phyloP scores from a whole-genome alignment of 1,139 yeast genomes.

The Kodamaea anthophila region DNA sequence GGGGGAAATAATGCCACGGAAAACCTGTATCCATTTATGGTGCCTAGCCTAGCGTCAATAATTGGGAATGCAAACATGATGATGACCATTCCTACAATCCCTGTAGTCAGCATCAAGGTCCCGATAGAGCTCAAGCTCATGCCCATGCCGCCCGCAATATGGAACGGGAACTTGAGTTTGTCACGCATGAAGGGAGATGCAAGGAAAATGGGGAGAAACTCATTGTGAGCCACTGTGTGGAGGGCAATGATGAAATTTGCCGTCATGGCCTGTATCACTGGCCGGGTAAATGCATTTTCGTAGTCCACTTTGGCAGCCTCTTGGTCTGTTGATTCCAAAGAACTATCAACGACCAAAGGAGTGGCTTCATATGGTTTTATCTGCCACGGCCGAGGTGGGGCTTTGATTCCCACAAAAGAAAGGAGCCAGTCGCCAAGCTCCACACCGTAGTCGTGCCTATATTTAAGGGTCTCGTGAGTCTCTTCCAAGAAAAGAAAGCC shows the following conservation, averaged over 20 bases:
- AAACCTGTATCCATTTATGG: conserved; percentile 39
- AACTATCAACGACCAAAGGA: conserved; percentile 3
- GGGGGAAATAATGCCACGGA: conserved; percentile 41
- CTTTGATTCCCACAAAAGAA: conserved; percentile 24
- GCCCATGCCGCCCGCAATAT: conserved; percentile 46
- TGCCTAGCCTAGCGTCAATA: conserved; percentile 44
- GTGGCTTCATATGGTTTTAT: conserved; percentile 3
- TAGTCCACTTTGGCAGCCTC: conserved; percentile 10
- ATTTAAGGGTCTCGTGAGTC: conserved; percentile 42
- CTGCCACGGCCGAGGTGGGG: conserved; percentile 32
- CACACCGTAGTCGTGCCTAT: conserved; percentile 44
- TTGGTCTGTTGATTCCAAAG: conserved; percentile 2
- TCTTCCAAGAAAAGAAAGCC: conserved; percentile 57
- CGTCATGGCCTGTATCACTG: conserved; percentile 35
- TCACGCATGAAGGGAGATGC: conserved; percentile 40
- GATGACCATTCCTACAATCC: conserved; percentile 48
- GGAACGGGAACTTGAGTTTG: conserved; percentile 40
- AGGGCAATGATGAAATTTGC: conserved; percentile 41
- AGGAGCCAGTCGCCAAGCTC: conserved; percentile 46
- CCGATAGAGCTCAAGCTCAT: conserved; percentile 37
- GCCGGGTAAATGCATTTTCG: conserved; percentile 24
- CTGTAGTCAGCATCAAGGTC: conserved; percentile 47
- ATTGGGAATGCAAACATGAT: conserved; percentile 49
- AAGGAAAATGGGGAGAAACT: conserved; percentile 54
- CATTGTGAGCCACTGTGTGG: conserved; percentile 50